Evolutionary conservation across 2,329 filamentous ascomycete species (phyloP).

Genomic region (Ascochyta fabae): DNA sequence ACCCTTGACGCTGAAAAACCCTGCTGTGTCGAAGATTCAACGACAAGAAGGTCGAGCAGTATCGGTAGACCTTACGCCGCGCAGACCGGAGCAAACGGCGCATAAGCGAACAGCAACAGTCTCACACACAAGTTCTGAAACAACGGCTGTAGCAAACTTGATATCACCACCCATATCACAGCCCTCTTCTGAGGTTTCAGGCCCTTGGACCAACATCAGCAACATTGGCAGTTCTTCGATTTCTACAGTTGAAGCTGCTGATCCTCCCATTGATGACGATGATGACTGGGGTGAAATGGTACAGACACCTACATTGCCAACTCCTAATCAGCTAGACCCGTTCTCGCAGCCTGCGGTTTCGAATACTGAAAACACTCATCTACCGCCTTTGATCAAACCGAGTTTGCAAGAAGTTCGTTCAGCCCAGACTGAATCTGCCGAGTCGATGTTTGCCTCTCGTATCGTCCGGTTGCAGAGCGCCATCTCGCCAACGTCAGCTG

Average conservation of each 20-base stretch:
- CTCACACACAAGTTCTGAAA: constrained; percentile 17
- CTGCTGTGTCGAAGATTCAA: constrained; percentile 23
- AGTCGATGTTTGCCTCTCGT: constrained; percentile 35
- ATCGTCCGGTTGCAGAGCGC: constrained; percentile 42
- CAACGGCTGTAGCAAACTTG: constrained; percentile 20
- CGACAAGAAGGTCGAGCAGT: constrained; percentile 27
- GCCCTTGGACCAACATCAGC: constrained; percentile 26
- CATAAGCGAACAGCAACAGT: constrained; percentile 25
- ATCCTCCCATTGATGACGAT: constrained; percentile 30
- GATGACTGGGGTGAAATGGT: constrained; percentile 52
- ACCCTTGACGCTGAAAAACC: constrained; percentile 26
- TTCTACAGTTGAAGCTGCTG: constrained; percentile 6
- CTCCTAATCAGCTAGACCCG: constrained; percentile 21
- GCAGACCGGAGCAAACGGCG: constrained; percentile 10
- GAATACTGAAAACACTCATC: constrained; percentile 14
- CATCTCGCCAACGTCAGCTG: constrained; percentile 44
- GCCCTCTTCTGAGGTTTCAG: constrained; percentile 9
- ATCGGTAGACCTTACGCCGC: constrained; percentile 30
- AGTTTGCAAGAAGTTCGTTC: constrained; percentile 16
- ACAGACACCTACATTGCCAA: constrained; percentile 41
- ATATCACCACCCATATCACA: constrained; percentile 16
- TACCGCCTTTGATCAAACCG: constrained; percentile 22
- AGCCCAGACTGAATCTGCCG: constrained; percentile 17
- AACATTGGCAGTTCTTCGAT: constrained; percentile 21
- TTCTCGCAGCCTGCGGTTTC: constrained; percentile 19